These are phyloP conservation scores for Yamadazyma atmosphaerica DNA, from an alignment of 1,139 yeast species.

Conservation along the genomic window DNA sequence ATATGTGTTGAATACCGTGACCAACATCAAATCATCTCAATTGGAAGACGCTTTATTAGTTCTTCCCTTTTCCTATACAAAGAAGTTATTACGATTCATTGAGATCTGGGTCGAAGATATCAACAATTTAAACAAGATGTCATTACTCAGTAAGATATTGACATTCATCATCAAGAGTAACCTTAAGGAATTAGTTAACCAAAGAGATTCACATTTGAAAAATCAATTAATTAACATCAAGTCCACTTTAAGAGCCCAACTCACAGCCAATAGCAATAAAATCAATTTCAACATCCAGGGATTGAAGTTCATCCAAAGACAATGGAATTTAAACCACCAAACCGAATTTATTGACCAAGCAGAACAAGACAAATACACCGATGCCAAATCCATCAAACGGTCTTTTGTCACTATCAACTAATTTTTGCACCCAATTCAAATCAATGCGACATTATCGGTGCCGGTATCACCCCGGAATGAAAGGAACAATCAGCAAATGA, in stretches of 20 bases:
- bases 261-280: slow-evolving; percentile 53
- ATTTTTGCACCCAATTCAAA: slow-evolving; percentile 40
- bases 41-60: slow-evolving; percentile 90
- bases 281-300: slow-evolving; percentile 92
- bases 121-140: slow-evolving; percentile 48
- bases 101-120: slow-evolving; percentile 68
- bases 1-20: slow-evolving; percentile 71
- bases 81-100: slow-evolving; percentile 68
- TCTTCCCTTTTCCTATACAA: slow-evolving; percentile 82
- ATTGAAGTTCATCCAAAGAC: slow-evolving; percentile 65
- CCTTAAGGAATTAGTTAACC: slow-evolving; percentile 70
- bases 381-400: slow-evolving; percentile 65
- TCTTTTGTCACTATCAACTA: slow-evolving; percentile 40
- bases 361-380: slow-evolving; percentile 56
- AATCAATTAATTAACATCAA: slow-evolving; percentile 61
- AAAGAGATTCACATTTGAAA: slow-evolving; percentile 62
- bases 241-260: slow-evolving; percentile 52
- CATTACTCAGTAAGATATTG: slow-evolving; percentile 70
- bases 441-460: no score
- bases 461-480: no score
- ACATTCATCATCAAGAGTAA: slow-evolving; percentile 73
- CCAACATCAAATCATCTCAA: slow-evolving; percentile 76
- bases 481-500: no score
- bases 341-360: slow-evolving; percentile 72
- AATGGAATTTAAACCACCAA: slow-evolving; percentile 78